Base-by-base conservation (phyloP, 2,329 filamentous ascomycete genomes). In the Bimuria novae-zelandiae region DNA sequence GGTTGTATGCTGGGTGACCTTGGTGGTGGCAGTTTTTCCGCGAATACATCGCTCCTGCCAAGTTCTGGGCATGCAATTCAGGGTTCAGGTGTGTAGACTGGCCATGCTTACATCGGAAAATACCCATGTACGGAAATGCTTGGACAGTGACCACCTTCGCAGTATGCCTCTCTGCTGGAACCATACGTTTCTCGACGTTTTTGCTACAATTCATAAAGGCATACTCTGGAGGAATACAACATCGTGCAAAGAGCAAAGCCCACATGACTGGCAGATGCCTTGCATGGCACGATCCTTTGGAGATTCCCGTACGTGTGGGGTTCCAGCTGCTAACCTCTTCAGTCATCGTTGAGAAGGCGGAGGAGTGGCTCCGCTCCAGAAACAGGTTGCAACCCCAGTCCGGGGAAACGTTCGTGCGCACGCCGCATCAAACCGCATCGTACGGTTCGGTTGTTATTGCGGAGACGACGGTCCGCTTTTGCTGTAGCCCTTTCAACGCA, bases 21-120 rank as follows among this genome's bases (percentile, higher is more conserved):
- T 19, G 16, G 8, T 19, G n/a, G 35, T 51, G 43, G 44, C 19
- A 52, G 37, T 51, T 58, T 54, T 55, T 55, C 55, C 55, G 54
- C 55, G 48, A 58, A 53, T 58, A 19, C 46, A 45, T 46, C 37
- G 27, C 29, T 10, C 22, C 48, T 30, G 21, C 19, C 4, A 35
- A 16, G 10, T 33, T 45, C 50, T 52, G 27, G 50, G 43, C 43
- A 33, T 25, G n/a, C n/a, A n/a, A 25, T 41, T 27, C 30, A 35
- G n/a, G n/a, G n/a, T n/a, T n/a, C n/a, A n/a, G n/a, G n/a, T 19
- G 12, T 32, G 29, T 25, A 50, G 29, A 32, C 44, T 16, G 16
- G 41, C 16, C 7, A 3, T 30, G 25, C 6, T 40, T 32, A 10
- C 4, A n/a, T 32, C 30, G 43, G 43, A 37, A 37, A n/a, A 16